phyloP scores from a whole-genome alignment of 345 rosid genomes.

The Melaleuca quinquenervia region DNA sequence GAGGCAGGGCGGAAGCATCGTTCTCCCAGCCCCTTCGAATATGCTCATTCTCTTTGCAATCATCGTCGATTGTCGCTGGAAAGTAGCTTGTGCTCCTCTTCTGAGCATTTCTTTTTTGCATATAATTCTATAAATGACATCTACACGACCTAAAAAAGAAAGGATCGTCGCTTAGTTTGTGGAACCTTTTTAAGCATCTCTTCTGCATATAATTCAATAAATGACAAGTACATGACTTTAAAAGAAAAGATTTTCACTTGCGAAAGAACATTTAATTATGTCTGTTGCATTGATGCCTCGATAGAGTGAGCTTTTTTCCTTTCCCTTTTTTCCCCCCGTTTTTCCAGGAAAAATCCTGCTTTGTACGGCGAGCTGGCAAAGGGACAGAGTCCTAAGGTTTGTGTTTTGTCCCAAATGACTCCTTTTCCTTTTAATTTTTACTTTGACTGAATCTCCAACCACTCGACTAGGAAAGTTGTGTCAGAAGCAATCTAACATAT shows the following conservation, averaged over 20 bases:
- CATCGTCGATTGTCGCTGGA: not conserved
- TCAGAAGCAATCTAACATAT: not conserved
- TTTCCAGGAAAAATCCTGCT: conserved; percentile 51
- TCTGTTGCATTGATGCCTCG: not conserved
- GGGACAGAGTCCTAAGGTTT: conserved; percentile 86
- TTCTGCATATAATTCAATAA: not conserved
- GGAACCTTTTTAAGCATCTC: not conserved
- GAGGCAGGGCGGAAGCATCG: not conserved
- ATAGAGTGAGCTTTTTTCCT: not conserved
- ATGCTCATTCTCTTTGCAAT: not conserved
- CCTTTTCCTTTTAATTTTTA: not conserved
- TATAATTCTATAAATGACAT: not conserved
- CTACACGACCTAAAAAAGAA: not conserved
- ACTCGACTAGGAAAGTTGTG: not conserved
- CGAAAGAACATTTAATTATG: not conserved
- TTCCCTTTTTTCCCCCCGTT: not conserved
- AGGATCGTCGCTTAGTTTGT: not conserved
- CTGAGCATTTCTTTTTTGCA: not conserved
- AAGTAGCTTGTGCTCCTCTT: not conserved
- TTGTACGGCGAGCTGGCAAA: conserved; percentile 56
- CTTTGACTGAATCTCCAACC: not conserved
- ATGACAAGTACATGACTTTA: not conserved
- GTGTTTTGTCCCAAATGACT: not conserved
- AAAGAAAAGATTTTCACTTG: not conserved
- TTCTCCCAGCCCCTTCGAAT: not conserved